Base-by-base conservation (phyloP, 2,329 filamentous ascomycete genomes). In the Colletotrichum filicis region DNA sequence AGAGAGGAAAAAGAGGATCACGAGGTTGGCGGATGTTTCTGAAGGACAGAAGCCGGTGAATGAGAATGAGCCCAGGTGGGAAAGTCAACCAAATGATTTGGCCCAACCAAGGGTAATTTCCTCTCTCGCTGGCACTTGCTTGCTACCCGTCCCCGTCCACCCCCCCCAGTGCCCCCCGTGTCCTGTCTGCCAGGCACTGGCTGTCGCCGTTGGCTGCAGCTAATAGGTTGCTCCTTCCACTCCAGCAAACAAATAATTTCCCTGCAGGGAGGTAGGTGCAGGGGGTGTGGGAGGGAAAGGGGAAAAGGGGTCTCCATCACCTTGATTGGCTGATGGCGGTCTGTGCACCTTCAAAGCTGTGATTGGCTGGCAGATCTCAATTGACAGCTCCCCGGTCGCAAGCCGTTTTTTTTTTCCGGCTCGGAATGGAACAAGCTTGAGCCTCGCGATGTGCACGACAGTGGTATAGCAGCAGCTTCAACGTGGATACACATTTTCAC, bases 211-310 rank as follows among this genome's bases (percentile, higher is more conserved):
- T 71, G 71, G 71, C 60, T 66, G 49, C 60, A 55, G 71, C 74
- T 77, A 76, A 71, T 77, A 74, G 71, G 62, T 73, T 59, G 76
- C 74, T 68, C 76, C 74, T 81, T 80, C 80, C 82, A 80, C 81
- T 81, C 80, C 82, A 82, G 80, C 81, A 85, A 83, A 82, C 79
- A 83, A 85, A 85, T 84, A 87, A 87, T 87, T 87, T 87, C 85
- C 82, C 78, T 83, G 75, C 78, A 79, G 79, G 80, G 77, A 80
- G 78, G 79, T 79, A 80, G 78, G 79, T 79, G 80, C 82, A 83
- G 81, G 83, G 82, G 52, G 49, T 7, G 37, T 42, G 16, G 37
- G 79, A 83, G 82, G 85, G 84, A 84, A 83, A 83, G 84, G 79
- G 80, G 79, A 80, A 77, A 79, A 76, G 76, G 77, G 74, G 63